These are phyloP conservation scores for Pyracantha coccinea DNA, from an alignment of 331 rosid genomes.

Conservation along the genomic window DNA sequence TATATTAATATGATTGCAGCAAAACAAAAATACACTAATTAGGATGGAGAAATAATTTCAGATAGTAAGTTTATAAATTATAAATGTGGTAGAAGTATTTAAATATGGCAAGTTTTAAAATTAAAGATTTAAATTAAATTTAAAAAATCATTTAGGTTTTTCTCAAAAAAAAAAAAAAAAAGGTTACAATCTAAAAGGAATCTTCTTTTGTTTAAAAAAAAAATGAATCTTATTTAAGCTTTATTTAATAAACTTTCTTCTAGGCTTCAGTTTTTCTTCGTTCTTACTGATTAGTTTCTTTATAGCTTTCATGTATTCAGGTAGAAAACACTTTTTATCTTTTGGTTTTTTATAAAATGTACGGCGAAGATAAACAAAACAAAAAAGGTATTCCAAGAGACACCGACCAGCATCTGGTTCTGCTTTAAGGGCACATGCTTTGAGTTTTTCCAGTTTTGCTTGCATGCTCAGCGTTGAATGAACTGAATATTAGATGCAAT, in stretches of 20 bases:
- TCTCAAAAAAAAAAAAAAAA: too few relatives aligned
- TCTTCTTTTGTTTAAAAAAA: too few relatives aligned
- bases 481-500: neutral
- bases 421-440: conserved; percentile 20
- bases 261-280: neutral
- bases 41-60: too few relatives aligned
- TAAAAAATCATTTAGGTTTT: too few relatives aligned
- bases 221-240: too few relatives aligned
- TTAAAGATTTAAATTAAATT: too few relatives aligned
- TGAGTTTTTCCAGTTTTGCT: neutral
- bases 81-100: too few relatives aligned
- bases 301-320: neutral
- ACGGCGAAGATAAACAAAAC: neutral
- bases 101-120: too few relatives aligned
- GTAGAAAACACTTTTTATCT: neutral
- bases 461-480: neutral
- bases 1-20: too few relatives aligned
- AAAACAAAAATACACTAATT: too few relatives aligned
- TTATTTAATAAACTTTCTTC: neutral
- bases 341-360: neutral
- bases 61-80: too few relatives aligned
- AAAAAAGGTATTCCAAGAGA: neutral
- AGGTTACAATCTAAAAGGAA: too few relatives aligned
- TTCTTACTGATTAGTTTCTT: neutral
- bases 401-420: conserved; percentile 20